A percentile compares a stretch with the other conserved stretches of the same genome.
phyloP scores from a whole-genome alignment of 148 eudicot species.

The Amaranthus cruentus region DNA sequence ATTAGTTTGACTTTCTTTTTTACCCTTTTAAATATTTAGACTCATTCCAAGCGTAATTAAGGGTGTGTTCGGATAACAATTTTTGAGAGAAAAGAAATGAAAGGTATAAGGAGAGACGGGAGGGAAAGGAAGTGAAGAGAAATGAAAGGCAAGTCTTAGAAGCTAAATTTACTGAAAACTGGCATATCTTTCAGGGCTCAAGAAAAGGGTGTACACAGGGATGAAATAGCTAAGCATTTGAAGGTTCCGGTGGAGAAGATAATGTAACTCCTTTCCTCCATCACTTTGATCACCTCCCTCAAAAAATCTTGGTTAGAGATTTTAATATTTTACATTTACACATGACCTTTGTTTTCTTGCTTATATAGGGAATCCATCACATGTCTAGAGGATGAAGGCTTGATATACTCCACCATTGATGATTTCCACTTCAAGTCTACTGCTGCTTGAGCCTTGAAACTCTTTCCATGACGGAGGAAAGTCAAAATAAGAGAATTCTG shows the following conservation, averaged over 20 bases:
- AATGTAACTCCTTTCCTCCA: slow-evolving; percentile 41
- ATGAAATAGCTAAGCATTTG: slow-evolving; percentile 62
- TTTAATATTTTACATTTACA: neutral
- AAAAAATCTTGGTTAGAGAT: too few relatives aligned
- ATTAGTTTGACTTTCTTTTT: too few relatives aligned
- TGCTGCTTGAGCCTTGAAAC: slow-evolving; percentile 11
- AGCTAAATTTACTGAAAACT: neutral
- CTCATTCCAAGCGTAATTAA: too few relatives aligned
- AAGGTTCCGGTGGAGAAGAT: slow-evolving; percentile 61
- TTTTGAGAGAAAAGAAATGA: too few relatives aligned
- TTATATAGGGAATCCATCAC: slow-evolving; percentile 66
- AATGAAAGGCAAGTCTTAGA: too few relatives aligned
- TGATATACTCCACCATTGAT: slow-evolving; percentile 81
- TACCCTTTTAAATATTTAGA: too few relatives aligned
- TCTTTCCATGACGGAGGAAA: too few relatives aligned
- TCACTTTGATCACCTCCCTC: neutral
- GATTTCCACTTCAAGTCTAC: slow-evolving; percentile 82
- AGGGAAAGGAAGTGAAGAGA: too few relatives aligned
- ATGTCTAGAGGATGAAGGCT: slow-evolving; percentile 81
- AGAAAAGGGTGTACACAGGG: slow-evolving; percentile 76
- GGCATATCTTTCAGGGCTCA: slow-evolving; percentile 39
- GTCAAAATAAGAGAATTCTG: neutral
- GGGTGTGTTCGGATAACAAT: too few relatives aligned
- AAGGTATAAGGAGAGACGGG: too few relatives aligned
- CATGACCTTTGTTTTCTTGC: slow-evolving; percentile 6